Base-by-base conservation (phyloP, 2,329 filamentous ascomycete species). In the Periconia sp. region DNA sequence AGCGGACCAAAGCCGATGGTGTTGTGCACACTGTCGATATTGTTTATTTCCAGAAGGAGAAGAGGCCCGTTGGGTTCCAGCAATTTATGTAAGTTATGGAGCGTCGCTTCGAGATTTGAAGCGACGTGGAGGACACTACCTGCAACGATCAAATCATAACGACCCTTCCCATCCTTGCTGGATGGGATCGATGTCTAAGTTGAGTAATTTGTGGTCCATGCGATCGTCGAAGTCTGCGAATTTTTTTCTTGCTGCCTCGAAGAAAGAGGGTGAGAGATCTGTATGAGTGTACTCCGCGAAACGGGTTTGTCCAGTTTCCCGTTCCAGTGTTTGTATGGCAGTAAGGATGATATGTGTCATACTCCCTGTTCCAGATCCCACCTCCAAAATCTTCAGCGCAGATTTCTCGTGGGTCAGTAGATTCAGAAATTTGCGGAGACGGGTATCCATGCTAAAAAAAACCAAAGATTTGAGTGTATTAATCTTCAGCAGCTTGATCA, bases 211-310 rank as follows among this genome's bases (percentile, higher is more conserved):
- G 5, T 27, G 23, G 23, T 27, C 23, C 23, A 27, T 27, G 5
- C n/a, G n/a, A 18, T 49, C 31, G 1, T 13, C 6, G 18, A 40
- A 37, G n/a, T 35, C 13, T 2, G 5, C 30, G 33, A 58, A 60
- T 11, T 10, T 37, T 18, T 55, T 23, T 41, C 51, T 23, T 15
- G 55, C 52, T 3, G 41, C n/a, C 14, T 50, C 53, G 41, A 64
- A 54, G 49, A 60, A 61, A 2, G 44, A 45, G 9, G 55, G 30
- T 1, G 50, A 55, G n/a, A 65, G 51, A 40, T 64, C 61, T 2
- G 61, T 63, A 40, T 49, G 61, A 10, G 30, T 37, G 50, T 64
- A 63, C n/a, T 46, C 17, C 5, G 23, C 19, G 23, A 53, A 49
- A 2, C 18, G n/a, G 11, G 17, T 33, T 2, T 19, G 40, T 63